These are phyloP conservation scores for Tubosaeta sp. DNA, from an alignment of 768 basidiomycete genomes.

Conservation along the genomic window DNA sequence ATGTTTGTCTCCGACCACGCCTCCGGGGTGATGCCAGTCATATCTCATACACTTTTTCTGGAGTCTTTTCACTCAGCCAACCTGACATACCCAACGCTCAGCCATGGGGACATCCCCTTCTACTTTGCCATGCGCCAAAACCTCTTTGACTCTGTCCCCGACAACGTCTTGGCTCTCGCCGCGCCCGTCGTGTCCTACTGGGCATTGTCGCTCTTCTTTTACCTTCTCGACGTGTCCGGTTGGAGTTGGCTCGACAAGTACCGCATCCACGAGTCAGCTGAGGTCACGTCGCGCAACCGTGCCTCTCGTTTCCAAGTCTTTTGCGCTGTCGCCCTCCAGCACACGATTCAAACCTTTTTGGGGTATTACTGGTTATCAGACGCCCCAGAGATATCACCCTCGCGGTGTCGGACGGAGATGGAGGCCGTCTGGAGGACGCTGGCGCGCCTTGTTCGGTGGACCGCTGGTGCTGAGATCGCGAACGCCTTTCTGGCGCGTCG, in stretches of 20 bases:
- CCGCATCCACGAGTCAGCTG: slow-evolving; percentile 83
- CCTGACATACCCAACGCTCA: not conserved
- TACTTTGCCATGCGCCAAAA: slow-evolving; percentile 47
- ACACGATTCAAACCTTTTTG: slow-evolving; percentile 74
- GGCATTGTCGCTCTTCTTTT: slow-evolving; percentile 75
- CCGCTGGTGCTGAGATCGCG: slow-evolving; percentile 41
- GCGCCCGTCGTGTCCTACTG: slow-evolving; percentile 85
- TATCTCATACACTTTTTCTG: not conserved
- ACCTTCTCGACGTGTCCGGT: slow-evolving; percentile 67
- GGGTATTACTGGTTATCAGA: slow-evolving; percentile 66
- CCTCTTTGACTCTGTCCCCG: slow-evolving; percentile 57
- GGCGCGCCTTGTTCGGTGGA: slow-evolving; percentile 33
- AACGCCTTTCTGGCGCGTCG: slow-evolving; percentile 31
- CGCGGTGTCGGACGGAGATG: slow-evolving; percentile 41
- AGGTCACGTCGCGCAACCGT: slow-evolving; percentile 70
- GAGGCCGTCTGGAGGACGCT: slow-evolving; percentile 39
- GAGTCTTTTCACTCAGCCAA: not conserved
- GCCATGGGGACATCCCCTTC: slow-evolving; percentile 39
- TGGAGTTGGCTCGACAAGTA: slow-evolving; percentile 79
- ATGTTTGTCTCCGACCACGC: not conserved
- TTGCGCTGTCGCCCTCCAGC: slow-evolving; percentile 80
- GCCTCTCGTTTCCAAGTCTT: slow-evolving; percentile 71
- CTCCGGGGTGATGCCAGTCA: not conserved
- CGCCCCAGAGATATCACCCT: slow-evolving; percentile 23
- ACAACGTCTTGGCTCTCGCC: slow-evolving; percentile 67